Base-by-base conservation (phyloP, 257 asterid species). In the Handroanthus guayacan region DNA sequence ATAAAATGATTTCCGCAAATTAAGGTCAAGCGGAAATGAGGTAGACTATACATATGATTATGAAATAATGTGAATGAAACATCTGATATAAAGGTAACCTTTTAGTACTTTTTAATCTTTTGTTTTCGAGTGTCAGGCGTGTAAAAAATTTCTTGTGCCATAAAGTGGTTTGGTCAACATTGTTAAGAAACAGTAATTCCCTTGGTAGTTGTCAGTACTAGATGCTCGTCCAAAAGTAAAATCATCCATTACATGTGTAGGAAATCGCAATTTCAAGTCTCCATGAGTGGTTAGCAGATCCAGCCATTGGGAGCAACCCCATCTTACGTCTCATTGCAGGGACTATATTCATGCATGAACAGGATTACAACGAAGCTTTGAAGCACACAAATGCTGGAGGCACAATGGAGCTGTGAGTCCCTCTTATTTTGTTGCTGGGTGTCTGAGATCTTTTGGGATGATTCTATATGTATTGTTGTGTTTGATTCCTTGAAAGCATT, bases 301-400 rank as follows among this genome's bases (percentile, higher is more conserved):
- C 97, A 69, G 97, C 97, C 65, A 87, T 92, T 81, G 99, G 92
- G 75, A 91, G 81, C 90, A 92, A 95, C 83, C 89, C 97, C 79
- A 87, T 82, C 71, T 82, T 92, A 62, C 93, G 98, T 65, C 97
- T 95, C 48, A 81, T 95, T 58, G 97, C 97, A 25, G 99, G 99
- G 75, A 91, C 83, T 52, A 76, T 95, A 72, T 95, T 89, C 92
- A 83, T 74, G 84, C 97, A 94, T 12, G 99, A 94, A 76, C 98
- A 95, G 85, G 98, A 92, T 80, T 95, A 87, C 69, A 89, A 85
- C 72, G 99, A 95, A 89, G 99, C 98, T 76, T 76, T 95, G 82
- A 95, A 95, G 81, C 92, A 92, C 76, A 95, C 98, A 70, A 82
- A 95, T 87, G 82, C 91, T 73, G 99, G 97, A 67, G 98, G 97